phyloP scores from a whole-genome alignment of 257 asterid species.

The Forsythia viridissima region DNA sequence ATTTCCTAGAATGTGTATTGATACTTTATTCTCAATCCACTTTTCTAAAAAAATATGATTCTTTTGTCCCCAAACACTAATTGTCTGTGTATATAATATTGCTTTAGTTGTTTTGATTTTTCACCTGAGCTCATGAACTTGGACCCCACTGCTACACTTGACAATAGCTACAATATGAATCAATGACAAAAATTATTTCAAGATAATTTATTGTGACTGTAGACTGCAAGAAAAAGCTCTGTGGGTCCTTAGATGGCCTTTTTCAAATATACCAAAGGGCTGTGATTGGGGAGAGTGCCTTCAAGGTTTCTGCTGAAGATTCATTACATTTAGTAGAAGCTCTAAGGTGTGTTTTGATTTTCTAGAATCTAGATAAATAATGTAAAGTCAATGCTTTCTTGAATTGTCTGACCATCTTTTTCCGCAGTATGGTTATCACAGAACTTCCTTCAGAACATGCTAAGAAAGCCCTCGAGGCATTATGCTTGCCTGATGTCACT shows the following conservation, averaged over 20 bases:
- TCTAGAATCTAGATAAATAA: constrained; percentile 15
- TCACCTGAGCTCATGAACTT: constrained; percentile 15
- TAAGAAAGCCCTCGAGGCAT: constrained; percentile 82
- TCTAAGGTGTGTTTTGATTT: constrained; percentile 60
- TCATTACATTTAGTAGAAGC: constrained; percentile 95
- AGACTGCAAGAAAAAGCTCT: constrained; percentile 93
- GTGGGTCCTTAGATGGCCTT: constrained; percentile 83
- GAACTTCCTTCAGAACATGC: constrained; percentile 98
- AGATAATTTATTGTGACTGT: constrained; percentile 21
- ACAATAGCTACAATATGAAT: constrained; percentile 15
- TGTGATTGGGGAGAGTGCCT: constrained; percentile 76
- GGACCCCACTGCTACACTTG: not conserved
- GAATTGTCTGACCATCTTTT: constrained; percentile 32
- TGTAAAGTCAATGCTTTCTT: constrained; percentile 23
- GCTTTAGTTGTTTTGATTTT: constrained; percentile 9
- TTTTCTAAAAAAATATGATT: not conserved
- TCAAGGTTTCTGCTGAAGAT: constrained; percentile 97
- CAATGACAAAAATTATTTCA: constrained; percentile 10
- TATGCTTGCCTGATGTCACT: constrained; percentile 78
- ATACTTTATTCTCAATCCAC: not conserved
- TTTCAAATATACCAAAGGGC: constrained; percentile 93
- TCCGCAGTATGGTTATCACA: constrained; percentile 82
- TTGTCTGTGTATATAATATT: not conserved
- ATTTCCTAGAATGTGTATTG: not conserved
- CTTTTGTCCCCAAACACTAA: not conserved